Percentiles rank a stretch among this genome's conserved stretches.
Conservation (phyloP, 1,139 yeast genomes). For the Hansenula lynferdii region DNA sequence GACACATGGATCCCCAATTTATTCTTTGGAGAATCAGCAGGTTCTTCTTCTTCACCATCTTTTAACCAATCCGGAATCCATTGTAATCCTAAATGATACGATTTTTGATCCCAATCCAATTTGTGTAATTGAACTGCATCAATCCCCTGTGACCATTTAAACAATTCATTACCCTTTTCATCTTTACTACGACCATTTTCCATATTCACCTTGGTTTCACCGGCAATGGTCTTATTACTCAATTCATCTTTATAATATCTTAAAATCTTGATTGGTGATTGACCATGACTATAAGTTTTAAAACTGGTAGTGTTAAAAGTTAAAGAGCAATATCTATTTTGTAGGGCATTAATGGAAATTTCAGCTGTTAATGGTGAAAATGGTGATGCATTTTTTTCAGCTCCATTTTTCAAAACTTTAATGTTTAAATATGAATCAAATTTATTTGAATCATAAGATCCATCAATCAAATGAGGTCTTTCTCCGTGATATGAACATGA, state of each 20-base stretch:
- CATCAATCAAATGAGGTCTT: constrained; percentile 50
- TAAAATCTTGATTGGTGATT: constrained; percentile 59
- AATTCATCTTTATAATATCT: constrained; percentile 40
- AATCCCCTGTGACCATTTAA: constrained; percentile 55
- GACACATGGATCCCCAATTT: constrained; percentile 49
- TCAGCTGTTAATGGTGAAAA: constrained; percentile 69
- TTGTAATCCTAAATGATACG: constrained; percentile 61
- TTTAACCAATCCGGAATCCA: constrained; percentile 70
- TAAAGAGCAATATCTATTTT: constrained; percentile 60
- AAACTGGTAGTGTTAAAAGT: constrained; percentile 48
- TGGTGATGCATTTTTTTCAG: constrained; percentile 37
- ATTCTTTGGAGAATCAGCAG: constrained; percentile 25
- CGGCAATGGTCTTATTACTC: constrained; percentile 4
- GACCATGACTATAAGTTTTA: constrained; percentile 25
- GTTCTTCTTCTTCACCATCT: constrained; percentile 32
- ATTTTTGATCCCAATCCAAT: constrained; percentile 48
- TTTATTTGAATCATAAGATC: constrained; percentile 27
- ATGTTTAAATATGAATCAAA: constrained; percentile 43
- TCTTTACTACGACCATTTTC: constrained; percentile 53
- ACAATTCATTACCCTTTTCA: constrained; percentile 43
- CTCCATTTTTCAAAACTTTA: constrained; percentile 44
- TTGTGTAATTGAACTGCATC: constrained; percentile 59
- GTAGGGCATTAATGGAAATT: constrained; percentile 49
- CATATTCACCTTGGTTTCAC: constrained; percentile 8
- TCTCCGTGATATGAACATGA: constrained; percentile 47